Evolutionary conservation across 768 basidiomycete genomes (phyloP).

Genomic region (Mycena albidolilacea): DNA sequence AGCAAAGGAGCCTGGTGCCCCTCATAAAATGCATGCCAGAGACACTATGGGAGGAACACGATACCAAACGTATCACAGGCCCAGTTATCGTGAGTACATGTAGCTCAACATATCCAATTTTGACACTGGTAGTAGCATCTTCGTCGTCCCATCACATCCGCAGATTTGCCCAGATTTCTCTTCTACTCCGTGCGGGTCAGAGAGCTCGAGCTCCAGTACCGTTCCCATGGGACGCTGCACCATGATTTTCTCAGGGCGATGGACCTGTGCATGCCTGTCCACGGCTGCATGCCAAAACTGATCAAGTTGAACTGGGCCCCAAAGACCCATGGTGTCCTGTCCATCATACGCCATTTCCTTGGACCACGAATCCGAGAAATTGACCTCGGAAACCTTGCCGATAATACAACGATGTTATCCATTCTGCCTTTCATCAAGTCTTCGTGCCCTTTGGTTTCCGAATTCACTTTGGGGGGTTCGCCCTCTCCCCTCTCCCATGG

Average conservation of each 20-base stretch:
- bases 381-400: background rate
- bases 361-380: background rate
- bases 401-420: background rate
- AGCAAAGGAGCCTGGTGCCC: conserved; percentile 3
- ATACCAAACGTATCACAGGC: background rate
- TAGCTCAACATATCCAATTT: background rate
- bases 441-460: background rate
- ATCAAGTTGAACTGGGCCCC: conserved; percentile 13
- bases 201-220: background rate
- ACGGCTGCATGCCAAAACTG: conserved; percentile 9
- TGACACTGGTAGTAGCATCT: background rate
- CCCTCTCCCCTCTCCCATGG: background rate
- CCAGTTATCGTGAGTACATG: conserved; percentile 16
- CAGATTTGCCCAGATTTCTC: conserved; percentile 26
- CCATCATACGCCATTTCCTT: background rate
- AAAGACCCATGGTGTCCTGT: background rate
- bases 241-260: conserved; percentile 22
- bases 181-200: conserved; percentile 32
- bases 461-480: background rate
- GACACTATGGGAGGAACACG: conserved; percentile 28
- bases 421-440: background rate
- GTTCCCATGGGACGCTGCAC: background rate
- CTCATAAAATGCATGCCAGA: conserved; percentile 37
- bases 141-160: conserved; percentile 22
- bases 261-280: conserved; percentile 13